phyloP scores from a whole-genome alignment of 257 asterid genomes.

The Prunella vulgaris region DNA sequence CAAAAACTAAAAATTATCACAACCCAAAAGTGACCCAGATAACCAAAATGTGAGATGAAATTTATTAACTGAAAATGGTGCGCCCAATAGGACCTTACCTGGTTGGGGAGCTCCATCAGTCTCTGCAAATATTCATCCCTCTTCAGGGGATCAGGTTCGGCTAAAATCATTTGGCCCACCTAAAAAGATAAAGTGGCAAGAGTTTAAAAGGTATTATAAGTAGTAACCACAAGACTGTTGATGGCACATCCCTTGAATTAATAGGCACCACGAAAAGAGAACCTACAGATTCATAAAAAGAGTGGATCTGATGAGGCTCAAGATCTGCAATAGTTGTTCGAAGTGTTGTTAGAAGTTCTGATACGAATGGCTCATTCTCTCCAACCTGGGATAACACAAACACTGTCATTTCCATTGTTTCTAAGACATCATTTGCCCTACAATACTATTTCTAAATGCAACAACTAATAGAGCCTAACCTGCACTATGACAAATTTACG shows the following conservation, averaged over 20 bases:
- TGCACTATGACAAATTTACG: conserved; percentile 85
- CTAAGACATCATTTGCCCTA: conserved; percentile 1
- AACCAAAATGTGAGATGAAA: too few species aligned
- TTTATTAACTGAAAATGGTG: not conserved
- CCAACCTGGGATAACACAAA: conserved; percentile 60
- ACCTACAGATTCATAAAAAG: conserved; percentile 94
- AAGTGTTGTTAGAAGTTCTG: conserved; percentile 80
- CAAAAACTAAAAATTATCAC: too few species aligned
- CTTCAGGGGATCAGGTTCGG: conserved; percentile 78
- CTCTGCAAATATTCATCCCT: conserved; percentile 84
- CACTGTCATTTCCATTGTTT: conserved; percentile 13
- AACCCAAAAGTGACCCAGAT: too few species aligned
- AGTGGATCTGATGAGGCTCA: conserved; percentile 93
- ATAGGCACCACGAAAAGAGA: conserved; percentile 4
- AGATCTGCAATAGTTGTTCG: conserved; percentile 84
- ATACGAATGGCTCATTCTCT: conserved; percentile 91
- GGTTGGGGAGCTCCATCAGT: conserved; percentile 96
- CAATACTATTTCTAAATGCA: conserved; percentile 7
- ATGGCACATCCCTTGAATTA: not conserved
- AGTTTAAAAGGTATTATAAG: not conserved
- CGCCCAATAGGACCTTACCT: conserved; percentile 40
- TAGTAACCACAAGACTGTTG: not conserved
- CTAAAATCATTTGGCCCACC: conserved; percentile 96
- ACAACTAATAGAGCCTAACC: conserved; percentile 35
- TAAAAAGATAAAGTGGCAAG: conserved; percentile 22